Evolutionary conservation across 345 rosid genomes (phyloP), one percentile per base, ranked within the genome.

Genomic region (Noccaea caerulescens): DNA sequence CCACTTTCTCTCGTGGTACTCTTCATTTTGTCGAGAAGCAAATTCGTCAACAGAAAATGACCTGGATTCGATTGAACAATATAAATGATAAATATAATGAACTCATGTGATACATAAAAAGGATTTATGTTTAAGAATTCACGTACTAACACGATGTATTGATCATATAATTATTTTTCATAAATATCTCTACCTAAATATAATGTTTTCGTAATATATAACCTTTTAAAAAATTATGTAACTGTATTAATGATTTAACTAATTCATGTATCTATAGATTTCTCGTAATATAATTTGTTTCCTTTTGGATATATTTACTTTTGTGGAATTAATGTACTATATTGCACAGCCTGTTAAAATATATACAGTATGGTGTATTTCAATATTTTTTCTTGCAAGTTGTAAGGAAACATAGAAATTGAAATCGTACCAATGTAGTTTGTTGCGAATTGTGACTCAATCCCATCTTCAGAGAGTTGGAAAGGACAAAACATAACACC

Each of bases 401-500:
- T 25, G 9, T 5, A 6, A 69, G 11, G 14, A 46, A 58, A 46
- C 10, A 57, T 4, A 6, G 20, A 13, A 42, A 12, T 34, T 27
- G 11, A 61, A 25, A 43, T 4, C 14, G 20, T 75, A 91, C 97
- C 97, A 3, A 91, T 75, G 69, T 91, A 87, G 74, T 91, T 91
- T 7, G 91, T 87, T 2, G 92, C 95, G 64, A 91, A 87, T 18
- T 91, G 97, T 66, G 82, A 76, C 80, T 91, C 97, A 44, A 83
- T 76, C 6, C 88, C 93, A 71, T 91, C 97, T 69, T 82, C 86
- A 5, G 91, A 80, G 49, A 87, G 87, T 69, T 84, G 85, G 83
- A 59, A 85, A 30, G 97, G 97, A 63, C 95, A 91, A 79, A 85
- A 85, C 97, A 91, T 91, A 10, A 91, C 76, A 2, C 97, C 95